Percentiles rank a stretch among this genome's conserved stretches.
phyloP scores from a whole-genome alignment of 2,329 filamentous ascomycete genomes.

The Neonectria hederae region DNA sequence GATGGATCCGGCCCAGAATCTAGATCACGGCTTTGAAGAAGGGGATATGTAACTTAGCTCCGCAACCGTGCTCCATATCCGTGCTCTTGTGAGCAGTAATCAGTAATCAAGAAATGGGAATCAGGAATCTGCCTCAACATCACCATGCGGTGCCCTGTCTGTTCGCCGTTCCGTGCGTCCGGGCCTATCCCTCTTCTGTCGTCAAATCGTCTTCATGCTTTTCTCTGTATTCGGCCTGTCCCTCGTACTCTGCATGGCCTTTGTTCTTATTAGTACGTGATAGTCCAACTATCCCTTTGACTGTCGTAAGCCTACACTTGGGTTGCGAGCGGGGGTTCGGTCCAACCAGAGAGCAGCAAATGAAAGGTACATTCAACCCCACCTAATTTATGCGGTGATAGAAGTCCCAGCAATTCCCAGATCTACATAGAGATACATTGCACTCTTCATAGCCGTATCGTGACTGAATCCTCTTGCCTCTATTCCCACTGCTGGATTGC shows the following conservation, averaged over 20 bases:
- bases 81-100: background rate
- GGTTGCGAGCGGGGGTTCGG: too few relatives aligned
- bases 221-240: background rate
- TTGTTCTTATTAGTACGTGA: too few relatives aligned
- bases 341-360: too few relatives aligned
- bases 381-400: too few relatives aligned
- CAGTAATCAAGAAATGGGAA: background rate
- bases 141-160: background rate
- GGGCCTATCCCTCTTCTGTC: background rate
- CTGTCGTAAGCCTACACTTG: too few relatives aligned
- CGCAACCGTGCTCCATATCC: background rate
- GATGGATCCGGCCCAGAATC: background rate
- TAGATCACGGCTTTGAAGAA: background rate
- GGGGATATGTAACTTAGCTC: background rate
- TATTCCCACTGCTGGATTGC: too few relatives aligned
- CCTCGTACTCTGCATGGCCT: background rate
- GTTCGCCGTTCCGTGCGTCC: constrained; percentile 4
- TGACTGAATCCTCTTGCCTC: too few relatives aligned
- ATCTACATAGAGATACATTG: too few relatives aligned
- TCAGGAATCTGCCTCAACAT: background rate
- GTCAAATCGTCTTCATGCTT: background rate
- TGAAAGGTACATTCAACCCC: too few relatives aligned
- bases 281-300: too few relatives aligned
- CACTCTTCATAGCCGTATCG: too few relatives aligned
- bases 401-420: too few relatives aligned